Evolutionary conservation across 2,329 filamentous ascomycete genomes (phyloP), one percentile per base, ranked within the genome.

Genomic region (Rugonectria rugulosa): DNA sequence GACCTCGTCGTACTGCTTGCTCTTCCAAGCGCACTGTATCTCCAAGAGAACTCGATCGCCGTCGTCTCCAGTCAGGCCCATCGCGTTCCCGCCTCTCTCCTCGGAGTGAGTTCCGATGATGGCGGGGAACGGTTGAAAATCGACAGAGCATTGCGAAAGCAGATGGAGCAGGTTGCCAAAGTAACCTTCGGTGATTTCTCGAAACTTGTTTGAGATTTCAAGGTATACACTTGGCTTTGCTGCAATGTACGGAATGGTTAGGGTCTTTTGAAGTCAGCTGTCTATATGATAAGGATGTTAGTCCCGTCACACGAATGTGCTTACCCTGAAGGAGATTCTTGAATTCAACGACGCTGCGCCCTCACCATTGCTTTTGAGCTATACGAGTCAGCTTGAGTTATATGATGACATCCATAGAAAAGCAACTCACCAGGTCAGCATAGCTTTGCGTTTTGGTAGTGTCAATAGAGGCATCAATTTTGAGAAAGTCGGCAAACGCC

Each of bases 401-500:
- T 8, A 19, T 19, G 9, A 9, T 10, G 26, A 6, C 8, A 38
- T 38, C 6, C 8, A 10, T 37, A 7, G 8, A 17, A 23, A 9
- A 12, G 17, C 24, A 14, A 50, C 61, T 40, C 63, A 68, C 73
- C 23, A 77, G 52, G 6, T 69, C 59, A 27, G 69, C 62, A 46
- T 77, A 76, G 11, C 63, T 68, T 41, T 70, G 67, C 14, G 55
- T 65, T 20, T 46, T 61, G 0, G 68, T 69, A 6, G 47, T 19
- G 48, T 68, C 68, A 0, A 63, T 17, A 3, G 64, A 46, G 2
- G 67, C 48, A 0, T 59, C 46, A 20, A 75, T 69, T 2, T 67
- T 66, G 19, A 74, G 49, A 32, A 74, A 72, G 21, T 70, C 61
- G 11, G 68, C 69, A n/a, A 75, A 70, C 1, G 56, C 65, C 51